Conservation (phyloP, 441 rosid genomes). For the Eruca vesicaria region DNA sequence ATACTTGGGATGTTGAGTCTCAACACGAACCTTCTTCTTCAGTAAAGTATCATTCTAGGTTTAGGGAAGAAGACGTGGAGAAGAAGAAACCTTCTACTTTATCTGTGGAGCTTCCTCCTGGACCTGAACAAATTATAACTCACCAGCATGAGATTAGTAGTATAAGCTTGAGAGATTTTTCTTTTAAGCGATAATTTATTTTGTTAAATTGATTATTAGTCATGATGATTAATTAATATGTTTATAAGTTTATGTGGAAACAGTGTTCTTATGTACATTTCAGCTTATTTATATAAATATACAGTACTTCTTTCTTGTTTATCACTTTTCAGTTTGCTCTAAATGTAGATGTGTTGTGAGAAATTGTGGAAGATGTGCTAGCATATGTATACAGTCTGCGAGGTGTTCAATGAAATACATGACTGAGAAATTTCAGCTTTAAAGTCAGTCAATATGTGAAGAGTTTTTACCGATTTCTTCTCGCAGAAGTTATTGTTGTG, state of each 20-base stretch:
- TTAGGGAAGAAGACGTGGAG: background rate
- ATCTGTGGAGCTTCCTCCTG: conserved; percentile 23
- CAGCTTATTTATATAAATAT: background rate
- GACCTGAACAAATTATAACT: conserved; percentile 10
- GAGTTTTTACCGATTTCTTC: too few species aligned
- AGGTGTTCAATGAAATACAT: too few species aligned
- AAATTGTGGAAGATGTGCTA: too few species aligned
- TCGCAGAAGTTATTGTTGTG: too few species aligned
- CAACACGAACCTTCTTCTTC: conserved; percentile 30
- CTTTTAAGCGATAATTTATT: conserved; percentile 42
- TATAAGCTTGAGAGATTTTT: conserved; percentile 36
- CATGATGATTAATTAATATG: background rate
- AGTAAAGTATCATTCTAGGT: background rate
- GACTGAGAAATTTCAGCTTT: too few species aligned
- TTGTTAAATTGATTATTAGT: background rate
- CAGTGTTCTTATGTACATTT: conserved; percentile 4
- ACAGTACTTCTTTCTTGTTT: background rate
- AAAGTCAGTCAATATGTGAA: too few species aligned
- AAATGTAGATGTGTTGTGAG: too few species aligned
- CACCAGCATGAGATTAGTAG: conserved; percentile 35
- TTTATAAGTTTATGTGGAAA: background rate
- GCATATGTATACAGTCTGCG: too few species aligned
- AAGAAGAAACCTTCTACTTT: conserved; percentile 1
- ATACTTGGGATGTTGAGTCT: conserved; percentile 48
- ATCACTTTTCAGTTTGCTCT: too few species aligned